Evolutionary conservation across 352 stramenopile species (phyloP).

Genomic region (Pythium periplocum): DNA sequence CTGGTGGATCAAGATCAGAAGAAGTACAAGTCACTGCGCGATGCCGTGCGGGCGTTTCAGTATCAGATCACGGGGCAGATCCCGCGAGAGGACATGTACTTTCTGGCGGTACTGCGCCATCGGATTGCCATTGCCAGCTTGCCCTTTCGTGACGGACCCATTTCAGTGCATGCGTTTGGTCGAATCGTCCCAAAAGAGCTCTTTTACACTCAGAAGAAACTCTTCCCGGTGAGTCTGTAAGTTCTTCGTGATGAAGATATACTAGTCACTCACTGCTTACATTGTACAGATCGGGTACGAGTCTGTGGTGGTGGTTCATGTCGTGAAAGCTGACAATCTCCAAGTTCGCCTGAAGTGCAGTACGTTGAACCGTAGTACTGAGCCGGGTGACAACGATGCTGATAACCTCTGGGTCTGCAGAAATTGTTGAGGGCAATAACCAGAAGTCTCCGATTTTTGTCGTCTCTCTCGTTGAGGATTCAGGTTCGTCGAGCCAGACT

Average conservation of each 20-base stretch:
- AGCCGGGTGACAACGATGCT: not conserved
- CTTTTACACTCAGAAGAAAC: constrained; percentile 72
- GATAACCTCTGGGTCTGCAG: constrained; percentile 17
- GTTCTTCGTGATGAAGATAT: too few species aligned
- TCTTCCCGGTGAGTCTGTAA: constrained; percentile 50
- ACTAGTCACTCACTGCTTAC: too few species aligned
- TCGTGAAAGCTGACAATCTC: constrained; percentile 9
- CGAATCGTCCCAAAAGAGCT: constrained; percentile 47
- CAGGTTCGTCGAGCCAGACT: constrained; percentile 23
- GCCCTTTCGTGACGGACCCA: constrained; percentile 66
- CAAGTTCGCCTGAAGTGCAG: constrained; percentile 18
- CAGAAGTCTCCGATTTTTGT: constrained; percentile 79
- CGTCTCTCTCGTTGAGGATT: constrained; percentile 48
- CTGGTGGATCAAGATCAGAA: constrained; percentile 33
- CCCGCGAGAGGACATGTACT: constrained; percentile 67
- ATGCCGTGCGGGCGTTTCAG: constrained; percentile 41
- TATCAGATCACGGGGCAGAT: constrained; percentile 30
- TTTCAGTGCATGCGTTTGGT: constrained; percentile 46
- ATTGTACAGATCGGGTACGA: constrained; percentile 16
- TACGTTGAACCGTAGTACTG: constrained; percentile 2
- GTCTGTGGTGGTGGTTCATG: constrained; percentile 6
- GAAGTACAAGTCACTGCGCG: constrained; percentile 39
- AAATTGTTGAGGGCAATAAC: constrained; percentile 72
- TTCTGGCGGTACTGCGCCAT: constrained; percentile 54
- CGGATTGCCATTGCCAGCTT: constrained; percentile 44